Percentiles rank a stretch among this genome's conserved stretches.
phyloP scores from a whole-genome alignment of 1,139 yeast genomes.

The Pichia sp. region DNA sequence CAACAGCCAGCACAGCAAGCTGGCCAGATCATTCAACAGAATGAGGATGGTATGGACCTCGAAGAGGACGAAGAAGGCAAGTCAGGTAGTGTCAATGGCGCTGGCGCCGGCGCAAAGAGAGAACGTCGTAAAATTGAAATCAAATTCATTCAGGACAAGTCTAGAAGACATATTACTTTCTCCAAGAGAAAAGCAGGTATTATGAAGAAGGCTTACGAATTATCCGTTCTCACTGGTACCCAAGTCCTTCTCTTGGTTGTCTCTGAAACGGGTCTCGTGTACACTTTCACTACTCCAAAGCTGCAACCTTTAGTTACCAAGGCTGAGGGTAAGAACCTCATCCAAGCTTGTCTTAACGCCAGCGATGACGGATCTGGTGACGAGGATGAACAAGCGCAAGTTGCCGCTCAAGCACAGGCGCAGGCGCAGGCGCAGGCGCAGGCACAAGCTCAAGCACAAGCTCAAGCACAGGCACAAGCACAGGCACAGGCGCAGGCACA shows the following conservation, averaged over 20 bases:
- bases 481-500: constrained; percentile 8
- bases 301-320: constrained; percentile 96
- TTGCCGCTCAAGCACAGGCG: constrained; percentile 20
- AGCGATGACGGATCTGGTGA: constrained; percentile 73
- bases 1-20: not conserved
- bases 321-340: constrained; percentile 92
- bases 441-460: constrained; percentile 15
- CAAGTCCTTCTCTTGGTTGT: constrained; percentile 92
- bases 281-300: constrained; percentile 98
- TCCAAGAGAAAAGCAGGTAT: constrained; percentile 98
- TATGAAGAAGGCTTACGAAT: constrained; percentile 97
- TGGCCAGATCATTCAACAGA: no score
- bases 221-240: constrained; percentile 92
- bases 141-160: constrained; percentile 93
- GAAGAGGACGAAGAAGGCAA: constrained; percentile 49
- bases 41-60: constrained; percentile 31
- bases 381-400: constrained; percentile 42
- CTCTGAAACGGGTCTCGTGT: constrained; percentile 94
- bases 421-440: constrained; percentile 21
- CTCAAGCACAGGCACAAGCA: constrained; percentile 9
- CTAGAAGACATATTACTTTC: constrained; percentile 95
- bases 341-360: constrained; percentile 95
- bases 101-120: constrained; percentile 41
- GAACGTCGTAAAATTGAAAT: constrained; percentile 97
- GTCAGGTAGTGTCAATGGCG: not conserved